Percentiles rank a stretch among this genome's conserved stretches.
These are phyloP conservation scores for Lactarius indigo DNA, from an alignment of 768 basidiomycete genomes.

Conservation along the genomic window DNA sequence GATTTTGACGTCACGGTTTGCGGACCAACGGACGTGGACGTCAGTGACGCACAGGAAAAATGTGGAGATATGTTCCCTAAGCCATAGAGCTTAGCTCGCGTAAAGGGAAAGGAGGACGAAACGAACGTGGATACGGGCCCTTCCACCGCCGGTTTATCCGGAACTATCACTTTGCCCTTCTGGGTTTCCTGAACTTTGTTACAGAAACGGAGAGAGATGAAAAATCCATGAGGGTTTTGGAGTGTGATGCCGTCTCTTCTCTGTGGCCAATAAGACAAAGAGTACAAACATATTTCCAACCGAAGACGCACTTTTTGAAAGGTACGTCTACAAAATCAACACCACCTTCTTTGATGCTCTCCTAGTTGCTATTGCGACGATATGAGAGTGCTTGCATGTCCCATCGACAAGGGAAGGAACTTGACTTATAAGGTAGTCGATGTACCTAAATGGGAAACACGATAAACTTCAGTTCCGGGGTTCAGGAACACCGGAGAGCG, in stretches of 20 bases:
- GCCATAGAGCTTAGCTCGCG: constrained; percentile 5
- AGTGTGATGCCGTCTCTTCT: constrained; percentile 89
- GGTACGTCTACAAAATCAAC: constrained; percentile 81
- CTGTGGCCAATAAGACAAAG: constrained; percentile 37
- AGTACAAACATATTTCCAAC: constrained; percentile 9
- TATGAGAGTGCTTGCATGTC: constrained; percentile 96
- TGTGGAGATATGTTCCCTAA: constrained; percentile 93
- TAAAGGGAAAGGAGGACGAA: neutral
- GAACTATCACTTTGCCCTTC: constrained; percentile 35
- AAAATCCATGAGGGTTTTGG: constrained; percentile 83
- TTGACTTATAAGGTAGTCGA: no score
- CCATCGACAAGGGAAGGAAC: no score
- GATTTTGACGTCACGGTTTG: constrained; percentile 68
- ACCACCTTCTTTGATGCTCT: constrained; percentile 84
- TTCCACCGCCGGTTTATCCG: constrained; percentile 31
- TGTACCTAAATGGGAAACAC: no score
- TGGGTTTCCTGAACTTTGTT: constrained; percentile 30
- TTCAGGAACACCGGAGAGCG: no score
- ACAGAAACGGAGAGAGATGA: constrained; percentile 47
- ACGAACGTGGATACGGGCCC: constrained; percentile 40
- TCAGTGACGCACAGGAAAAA: constrained; percentile 89
- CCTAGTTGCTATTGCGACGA: constrained; percentile 85
- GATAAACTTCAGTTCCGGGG: no score
- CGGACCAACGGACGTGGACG: constrained; percentile 87
- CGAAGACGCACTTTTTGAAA: constrained; percentile 67